These are phyloP conservation scores for Colletotrichum incanum DNA, from an alignment of 2,329 filamentous ascomycete species.

Conservation along the genomic window DNA sequence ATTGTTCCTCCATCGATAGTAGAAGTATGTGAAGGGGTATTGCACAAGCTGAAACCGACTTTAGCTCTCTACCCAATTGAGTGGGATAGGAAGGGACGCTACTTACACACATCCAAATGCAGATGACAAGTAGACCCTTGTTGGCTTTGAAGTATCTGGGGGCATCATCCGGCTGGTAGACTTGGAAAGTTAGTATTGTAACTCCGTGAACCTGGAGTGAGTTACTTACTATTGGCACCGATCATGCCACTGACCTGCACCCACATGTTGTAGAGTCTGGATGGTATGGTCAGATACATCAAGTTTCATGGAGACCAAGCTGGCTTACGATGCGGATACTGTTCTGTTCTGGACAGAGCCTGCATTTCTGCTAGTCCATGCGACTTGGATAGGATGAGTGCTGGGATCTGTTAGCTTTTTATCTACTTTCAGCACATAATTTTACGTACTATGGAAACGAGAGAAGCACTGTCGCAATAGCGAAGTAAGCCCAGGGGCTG, in stretches of 20 bases:
- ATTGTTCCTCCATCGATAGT: constrained; percentile 57
- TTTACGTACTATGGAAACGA: constrained; percentile 64
- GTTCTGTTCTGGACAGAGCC: constrained; percentile 72
- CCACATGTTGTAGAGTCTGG: constrained; percentile 65
- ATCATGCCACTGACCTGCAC: constrained; percentile 57
- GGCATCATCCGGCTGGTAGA: constrained; percentile 54
- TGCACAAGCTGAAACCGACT: constrained; percentile 51
- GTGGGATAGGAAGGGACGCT: too few relatives aligned
- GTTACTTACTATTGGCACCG: constrained; percentile 50
- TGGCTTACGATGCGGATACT: constrained; percentile 65
- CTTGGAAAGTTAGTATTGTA: constrained; percentile 44
- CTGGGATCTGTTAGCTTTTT: constrained; percentile 39
- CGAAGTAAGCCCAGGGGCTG: constrained; percentile 64
- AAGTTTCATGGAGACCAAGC: background rate
- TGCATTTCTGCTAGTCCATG: constrained; percentile 71
- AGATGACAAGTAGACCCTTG: constrained; percentile 55
- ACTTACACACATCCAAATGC: constrained; percentile 58
- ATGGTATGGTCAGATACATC: background rate
- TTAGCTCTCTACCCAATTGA: constrained; percentile 8
- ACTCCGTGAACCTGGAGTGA: background rate
- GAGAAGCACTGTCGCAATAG: constrained; percentile 63
- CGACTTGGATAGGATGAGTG: constrained; percentile 70
- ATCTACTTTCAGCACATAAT: too few relatives aligned
- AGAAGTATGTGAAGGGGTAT: constrained; percentile 56
- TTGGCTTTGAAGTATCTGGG: constrained; percentile 58